These are phyloP conservation scores for Colletotrichum navitas DNA, from an alignment of 2,329 filamentous ascomycete species.

Conservation along the genomic window DNA sequence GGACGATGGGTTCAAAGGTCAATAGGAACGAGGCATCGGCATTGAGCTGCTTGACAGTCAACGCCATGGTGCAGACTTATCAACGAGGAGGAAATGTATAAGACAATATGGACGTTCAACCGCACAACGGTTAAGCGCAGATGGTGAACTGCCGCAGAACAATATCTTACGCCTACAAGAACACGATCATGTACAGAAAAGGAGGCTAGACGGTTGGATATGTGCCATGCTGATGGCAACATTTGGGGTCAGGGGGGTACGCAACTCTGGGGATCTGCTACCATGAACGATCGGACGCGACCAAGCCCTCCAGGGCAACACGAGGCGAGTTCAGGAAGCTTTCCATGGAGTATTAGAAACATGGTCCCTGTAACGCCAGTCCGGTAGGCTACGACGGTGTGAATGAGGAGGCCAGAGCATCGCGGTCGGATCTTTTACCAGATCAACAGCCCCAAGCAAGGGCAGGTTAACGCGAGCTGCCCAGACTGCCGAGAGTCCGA, in stretches of 20 bases:
- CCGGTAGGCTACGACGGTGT: constrained; percentile 4
- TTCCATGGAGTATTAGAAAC: constrained; percentile 28
- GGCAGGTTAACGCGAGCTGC: constrained; percentile 40
- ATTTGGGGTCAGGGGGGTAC: constrained; percentile 9
- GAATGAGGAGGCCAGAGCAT: constrained; percentile 36
- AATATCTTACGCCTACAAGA: background rate
- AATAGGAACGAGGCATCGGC: constrained; percentile 75
- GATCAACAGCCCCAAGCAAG: constrained; percentile 19
- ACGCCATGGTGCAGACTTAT: constrained; percentile 62
- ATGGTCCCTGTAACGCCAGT: constrained; percentile 34
- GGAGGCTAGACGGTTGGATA: constrained; percentile 16
- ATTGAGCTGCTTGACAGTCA: constrained; percentile 74
- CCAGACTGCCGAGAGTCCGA: constrained; percentile 32
- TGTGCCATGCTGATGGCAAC: constrained; percentile 30
- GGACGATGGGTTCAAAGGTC: constrained; percentile 68
- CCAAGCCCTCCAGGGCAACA: constrained; percentile 29
- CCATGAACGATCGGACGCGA: constrained; percentile 30
- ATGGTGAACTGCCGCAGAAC: constrained; percentile 6
- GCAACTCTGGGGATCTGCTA: constrained; percentile 25
- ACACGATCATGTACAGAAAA: background rate
- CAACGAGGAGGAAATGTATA: background rate
- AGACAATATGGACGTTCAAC: background rate
- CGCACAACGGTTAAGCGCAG: background rate
- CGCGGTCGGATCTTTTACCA: constrained; percentile 22
- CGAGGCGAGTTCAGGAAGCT: constrained; percentile 38